Percentiles rank a stretch among this genome's conserved stretches.
Conservation (phyloP, 2,329 filamentous ascomycete species). For the Hyphodiscus sp. region DNA sequence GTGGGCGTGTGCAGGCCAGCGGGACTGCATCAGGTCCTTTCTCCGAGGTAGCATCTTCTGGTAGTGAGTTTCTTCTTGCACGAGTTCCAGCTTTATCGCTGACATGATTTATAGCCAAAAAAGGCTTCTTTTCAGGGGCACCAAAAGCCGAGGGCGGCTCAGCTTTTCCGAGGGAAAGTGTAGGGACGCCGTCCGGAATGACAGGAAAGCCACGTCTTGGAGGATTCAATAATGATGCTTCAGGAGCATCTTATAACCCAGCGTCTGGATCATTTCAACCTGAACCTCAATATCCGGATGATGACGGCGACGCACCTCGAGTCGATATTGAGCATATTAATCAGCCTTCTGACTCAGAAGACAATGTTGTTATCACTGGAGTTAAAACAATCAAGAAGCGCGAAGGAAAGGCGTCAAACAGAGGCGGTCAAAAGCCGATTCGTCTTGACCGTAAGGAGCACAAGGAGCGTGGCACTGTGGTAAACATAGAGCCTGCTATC, state of each 20-base stretch:
- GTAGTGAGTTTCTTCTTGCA: slow-evolving; percentile 16
- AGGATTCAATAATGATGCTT: neutral
- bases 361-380: slow-evolving; percentile 5
- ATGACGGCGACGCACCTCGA: slow-evolving; percentile 20
- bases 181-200: neutral
- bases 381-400: slow-evolving; percentile 1
- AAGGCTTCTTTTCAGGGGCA: slow-evolving; percentile 1
- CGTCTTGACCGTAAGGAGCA: slow-evolving; percentile 27
- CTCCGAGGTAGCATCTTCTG: slow-evolving; percentile 14
- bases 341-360: slow-evolving; percentile 15
- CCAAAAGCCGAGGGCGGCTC: neutral
- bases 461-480: slow-evolving; percentile 24
- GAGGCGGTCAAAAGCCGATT: slow-evolving; percentile 22
- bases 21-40: slow-evolving; percentile 18
- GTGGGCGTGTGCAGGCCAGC: slow-evolving; percentile 8
- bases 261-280: neutral
- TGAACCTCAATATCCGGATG: slow-evolving; percentile 25
- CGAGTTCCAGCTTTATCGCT: slow-evolving; percentile 1
- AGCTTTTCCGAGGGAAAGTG: neutral
- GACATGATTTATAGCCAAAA: slow-evolving; percentile 2
- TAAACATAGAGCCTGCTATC: slow-evolving; percentile 18
- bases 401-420: slow-evolving; percentile 12
- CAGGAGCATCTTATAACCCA: neutral
- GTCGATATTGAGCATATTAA: slow-evolving; percentile 29
- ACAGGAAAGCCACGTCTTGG: neutral